Evolutionary conservation across 306 rosid genomes (phyloP).

Genomic region (Rosa multiflora): DNA sequence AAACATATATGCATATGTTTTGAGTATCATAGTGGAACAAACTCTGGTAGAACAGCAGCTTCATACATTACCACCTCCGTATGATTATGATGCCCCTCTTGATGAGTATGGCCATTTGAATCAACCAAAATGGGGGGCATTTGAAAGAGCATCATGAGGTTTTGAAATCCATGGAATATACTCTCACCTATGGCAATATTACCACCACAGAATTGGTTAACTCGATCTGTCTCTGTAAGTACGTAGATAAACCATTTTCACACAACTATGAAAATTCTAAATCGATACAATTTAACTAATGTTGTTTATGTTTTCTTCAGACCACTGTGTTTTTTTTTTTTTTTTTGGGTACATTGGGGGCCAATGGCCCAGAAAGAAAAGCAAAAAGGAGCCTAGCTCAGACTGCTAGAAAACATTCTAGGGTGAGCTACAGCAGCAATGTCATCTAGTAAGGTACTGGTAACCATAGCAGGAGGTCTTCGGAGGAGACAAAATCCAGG

Average conservation of each 20-base stretch:
- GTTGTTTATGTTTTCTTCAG: constrained; percentile 18
- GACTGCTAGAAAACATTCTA: no score
- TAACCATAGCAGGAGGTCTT: no score
- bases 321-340: constrained; percentile 29
- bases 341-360: no score
- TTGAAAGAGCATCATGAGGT: constrained; percentile 48
- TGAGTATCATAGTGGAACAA: constrained; percentile 64
- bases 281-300: background rate
- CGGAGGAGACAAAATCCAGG: no score
- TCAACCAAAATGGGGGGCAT: constrained; percentile 59
- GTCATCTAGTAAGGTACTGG: no score
- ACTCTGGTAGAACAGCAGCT: constrained; percentile 56
- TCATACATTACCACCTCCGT: constrained; percentile 56
- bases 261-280: background rate
- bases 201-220: constrained; percentile 35
- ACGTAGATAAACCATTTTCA: background rate
- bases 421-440: no score
- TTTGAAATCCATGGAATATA: constrained; percentile 45
- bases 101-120: constrained; percentile 56
- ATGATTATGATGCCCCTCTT: constrained; percentile 64
- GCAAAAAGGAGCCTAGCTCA: no score
- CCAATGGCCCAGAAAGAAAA: no score
- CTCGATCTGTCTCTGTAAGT: constrained; percentile 34
- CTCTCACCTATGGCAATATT: constrained; percentile 37
- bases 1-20: background rate